Percentiles rank a stretch among this genome's conserved stretches.
phyloP scores from a whole-genome alignment of 2,329 filamentous ascomycete genomes.

The Arthrobotrys entomopaga region DNA sequence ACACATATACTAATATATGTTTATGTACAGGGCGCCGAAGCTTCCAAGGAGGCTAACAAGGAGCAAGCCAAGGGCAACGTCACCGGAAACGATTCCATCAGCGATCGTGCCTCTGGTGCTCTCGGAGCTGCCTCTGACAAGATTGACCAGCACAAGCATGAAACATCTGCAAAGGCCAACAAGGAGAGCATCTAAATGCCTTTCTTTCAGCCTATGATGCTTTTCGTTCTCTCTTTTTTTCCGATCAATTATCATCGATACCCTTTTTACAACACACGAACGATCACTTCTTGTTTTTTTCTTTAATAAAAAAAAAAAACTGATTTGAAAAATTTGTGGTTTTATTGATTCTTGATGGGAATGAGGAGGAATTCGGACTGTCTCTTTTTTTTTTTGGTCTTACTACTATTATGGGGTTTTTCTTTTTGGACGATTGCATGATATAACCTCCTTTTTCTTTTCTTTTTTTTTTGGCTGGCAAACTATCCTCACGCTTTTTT shows the following conservation, averaged over 20 bases:
- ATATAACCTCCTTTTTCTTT: slow-evolving; percentile 8
- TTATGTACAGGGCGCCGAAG: slow-evolving; percentile 35
- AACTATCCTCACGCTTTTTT: slow-evolving; percentile 27
- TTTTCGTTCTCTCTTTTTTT: slow-evolving; percentile 2
- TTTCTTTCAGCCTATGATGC: no score
- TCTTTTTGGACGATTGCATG: slow-evolving; percentile 19
- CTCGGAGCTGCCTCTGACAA: slow-evolving; percentile 42
- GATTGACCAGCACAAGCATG: slow-evolving; percentile 47
- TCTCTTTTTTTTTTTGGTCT: slow-evolving; percentile 3
- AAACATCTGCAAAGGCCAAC: slow-evolving; percentile 35
- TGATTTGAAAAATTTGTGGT: slow-evolving; percentile 5
- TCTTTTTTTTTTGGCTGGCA: slow-evolving; percentile 6
- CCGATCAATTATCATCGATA: slow-evolving; percentile 26
- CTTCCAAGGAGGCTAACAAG: slow-evolving; percentile 51
- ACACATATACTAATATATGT: slow-evolving; percentile 33
- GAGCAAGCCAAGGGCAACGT: slow-evolving; percentile 54
- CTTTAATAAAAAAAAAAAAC: no score
- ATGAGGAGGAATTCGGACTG: slow-evolving; percentile 10
- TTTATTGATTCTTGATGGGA: slow-evolving; percentile 14
- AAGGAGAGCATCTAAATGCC: slow-evolving; percentile 38
- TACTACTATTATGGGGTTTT: slow-evolving; percentile 10
- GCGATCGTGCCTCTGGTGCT: slow-evolving; percentile 50
- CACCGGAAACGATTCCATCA: slow-evolving; percentile 35
- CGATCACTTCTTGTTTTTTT: slow-evolving; percentile 11
- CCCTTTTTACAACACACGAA: slow-evolving; percentile 15